These are phyloP conservation scores for Baudoinia panamericana DNA, from an alignment of 495 filamentous ascomycete species.

Conservation along the genomic window DNA sequence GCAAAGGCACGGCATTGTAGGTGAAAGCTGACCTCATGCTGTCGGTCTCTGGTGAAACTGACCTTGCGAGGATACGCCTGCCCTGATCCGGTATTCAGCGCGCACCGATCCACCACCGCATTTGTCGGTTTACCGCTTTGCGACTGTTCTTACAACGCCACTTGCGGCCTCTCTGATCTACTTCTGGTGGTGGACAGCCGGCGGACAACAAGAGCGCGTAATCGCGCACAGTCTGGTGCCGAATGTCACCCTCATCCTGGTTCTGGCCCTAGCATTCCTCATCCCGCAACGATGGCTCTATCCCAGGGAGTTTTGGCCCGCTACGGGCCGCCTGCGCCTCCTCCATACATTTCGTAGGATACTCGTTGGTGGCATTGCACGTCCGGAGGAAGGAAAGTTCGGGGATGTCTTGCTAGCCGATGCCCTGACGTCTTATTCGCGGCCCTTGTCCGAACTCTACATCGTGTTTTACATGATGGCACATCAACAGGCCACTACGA, in stretches of 20 bases:
- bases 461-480: slow-evolving; percentile 74
- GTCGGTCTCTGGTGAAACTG: slow-evolving; percentile 16
- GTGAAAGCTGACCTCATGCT: not conserved
- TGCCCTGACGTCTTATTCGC: slow-evolving; percentile 86
- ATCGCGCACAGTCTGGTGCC: slow-evolving; percentile 55
- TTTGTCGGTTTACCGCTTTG: slow-evolving; percentile 68
- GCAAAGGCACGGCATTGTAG: slow-evolving; percentile 54
- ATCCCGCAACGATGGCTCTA: slow-evolving; percentile 44
- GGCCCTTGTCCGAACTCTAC: slow-evolving; percentile 79
- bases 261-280: slow-evolving; percentile 57
- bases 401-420: slow-evolving; percentile 91
- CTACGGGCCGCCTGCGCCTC: slow-evolving; percentile 60
- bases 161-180: slow-evolving; percentile 54
- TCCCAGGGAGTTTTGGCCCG: slow-evolving; percentile 34
- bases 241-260: slow-evolving; percentile 58
- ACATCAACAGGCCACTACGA: slow-evolving; percentile 54
- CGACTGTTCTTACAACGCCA: slow-evolving; percentile 56
- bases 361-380: slow-evolving; percentile 64
- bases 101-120: slow-evolving; percentile 48
- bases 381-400: slow-evolving; percentile 73
- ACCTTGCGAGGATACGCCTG: slow-evolving; percentile 51
- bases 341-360: slow-evolving; percentile 59
- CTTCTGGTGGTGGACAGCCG: slow-evolving; percentile 73
- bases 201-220: slow-evolving; percentile 33
- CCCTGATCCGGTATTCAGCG: slow-evolving; percentile 64